Percentiles rank a stretch among this genome's conserved stretches.
Conservation (phyloP, 805 yeast species). For the Dipodascus albidus region DNA sequence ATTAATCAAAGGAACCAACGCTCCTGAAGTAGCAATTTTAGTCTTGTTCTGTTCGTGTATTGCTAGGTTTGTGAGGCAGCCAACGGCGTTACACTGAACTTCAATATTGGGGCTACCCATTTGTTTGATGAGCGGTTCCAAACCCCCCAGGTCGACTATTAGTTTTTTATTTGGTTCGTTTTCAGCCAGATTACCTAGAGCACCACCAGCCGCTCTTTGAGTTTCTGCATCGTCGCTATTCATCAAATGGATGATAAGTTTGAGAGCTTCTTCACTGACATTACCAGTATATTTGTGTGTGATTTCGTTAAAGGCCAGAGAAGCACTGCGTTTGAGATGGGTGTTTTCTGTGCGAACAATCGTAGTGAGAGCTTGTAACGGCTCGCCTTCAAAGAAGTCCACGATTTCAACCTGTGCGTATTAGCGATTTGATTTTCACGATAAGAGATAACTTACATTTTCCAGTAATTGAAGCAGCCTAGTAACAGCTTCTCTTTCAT, state of each 20-base stretch:
- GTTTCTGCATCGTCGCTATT: slow-evolving; percentile 89
- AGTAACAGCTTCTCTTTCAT: slow-evolving; percentile 93
- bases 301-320: slow-evolving; percentile 95
- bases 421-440: too few relatives aligned
- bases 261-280: slow-evolving; percentile 82
- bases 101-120: slow-evolving; percentile 97
- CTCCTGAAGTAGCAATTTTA: slow-evolving; percentile 93
- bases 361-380: slow-evolving; percentile 77
- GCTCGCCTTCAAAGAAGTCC: slow-evolving; percentile 79
- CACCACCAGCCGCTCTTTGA: slow-evolving; percentile 98
- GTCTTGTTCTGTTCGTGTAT: slow-evolving; percentile 96
- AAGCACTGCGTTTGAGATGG: slow-evolving; percentile 93
- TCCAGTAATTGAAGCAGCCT: slow-evolving; percentile 81
- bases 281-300: slow-evolving; percentile 78
- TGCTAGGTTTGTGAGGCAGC: slow-evolving; percentile 95
- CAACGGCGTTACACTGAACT: slow-evolving; percentile 98
- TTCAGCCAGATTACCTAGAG: slow-evolving; percentile 95
- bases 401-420: slow-evolving; percentile 35
- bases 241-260: slow-evolving; percentile 79
- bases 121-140: slow-evolving; percentile 91
- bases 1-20: slow-evolving; percentile 85
- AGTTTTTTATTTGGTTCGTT: slow-evolving; percentile 87
- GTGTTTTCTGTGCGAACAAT: slow-evolving; percentile 90
- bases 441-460: slow-evolving; percentile 32
- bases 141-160: slow-evolving; percentile 96